These are phyloP conservation scores for Kingdonia uniflora DNA, from an alignment of 164 flowering plant species.

Conservation along the genomic window DNA sequence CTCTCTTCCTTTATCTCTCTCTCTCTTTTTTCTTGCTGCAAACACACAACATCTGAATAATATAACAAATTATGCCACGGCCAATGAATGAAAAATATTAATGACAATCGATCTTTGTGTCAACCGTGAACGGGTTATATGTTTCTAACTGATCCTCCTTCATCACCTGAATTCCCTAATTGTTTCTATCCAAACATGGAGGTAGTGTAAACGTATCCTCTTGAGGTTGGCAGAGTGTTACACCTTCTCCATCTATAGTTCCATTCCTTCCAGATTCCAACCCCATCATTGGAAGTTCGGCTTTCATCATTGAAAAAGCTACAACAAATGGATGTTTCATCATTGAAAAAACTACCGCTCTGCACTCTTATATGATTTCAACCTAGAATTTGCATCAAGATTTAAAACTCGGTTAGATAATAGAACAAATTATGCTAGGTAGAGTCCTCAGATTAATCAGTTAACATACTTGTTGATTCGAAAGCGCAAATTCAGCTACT, in stretches of 20 bases:
- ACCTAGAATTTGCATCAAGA: conserved; percentile 36
- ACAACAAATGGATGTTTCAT: conserved; percentile 90
- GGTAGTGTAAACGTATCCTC: conserved; percentile 34
- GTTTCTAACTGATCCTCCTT: too few relatives aligned
- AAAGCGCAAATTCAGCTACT: conserved; percentile 73
- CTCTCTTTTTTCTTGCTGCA: too few relatives aligned
- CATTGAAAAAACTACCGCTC: conserved; percentile 81
- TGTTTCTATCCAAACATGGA: conserved; percentile 17
- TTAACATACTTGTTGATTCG: conserved; percentile 48
- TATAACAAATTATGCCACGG: conserved; percentile 56
- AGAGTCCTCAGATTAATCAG: not conserved
- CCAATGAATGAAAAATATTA: too few relatives aligned
- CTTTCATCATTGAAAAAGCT: conserved; percentile 93
- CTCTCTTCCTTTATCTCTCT: too few relatives aligned
- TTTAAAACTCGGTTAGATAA: not conserved
- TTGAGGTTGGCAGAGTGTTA: conserved; percentile 18
- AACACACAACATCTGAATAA: too few relatives aligned
- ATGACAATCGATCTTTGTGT: conserved; percentile 60
- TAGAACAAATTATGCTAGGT: not conserved
- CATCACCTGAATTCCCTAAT: conserved; percentile 27
- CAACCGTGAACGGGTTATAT: conserved; percentile 33
- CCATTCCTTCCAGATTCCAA: conserved; percentile 6
- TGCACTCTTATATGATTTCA: conserved; percentile 47
- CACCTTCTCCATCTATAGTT: conserved; percentile 20
- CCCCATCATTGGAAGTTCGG: conserved; percentile 58